Evolutionary conservation across 1,284 basidiomycete genomes (phyloP).

Genomic region (Naganishia cerealis): DNA sequence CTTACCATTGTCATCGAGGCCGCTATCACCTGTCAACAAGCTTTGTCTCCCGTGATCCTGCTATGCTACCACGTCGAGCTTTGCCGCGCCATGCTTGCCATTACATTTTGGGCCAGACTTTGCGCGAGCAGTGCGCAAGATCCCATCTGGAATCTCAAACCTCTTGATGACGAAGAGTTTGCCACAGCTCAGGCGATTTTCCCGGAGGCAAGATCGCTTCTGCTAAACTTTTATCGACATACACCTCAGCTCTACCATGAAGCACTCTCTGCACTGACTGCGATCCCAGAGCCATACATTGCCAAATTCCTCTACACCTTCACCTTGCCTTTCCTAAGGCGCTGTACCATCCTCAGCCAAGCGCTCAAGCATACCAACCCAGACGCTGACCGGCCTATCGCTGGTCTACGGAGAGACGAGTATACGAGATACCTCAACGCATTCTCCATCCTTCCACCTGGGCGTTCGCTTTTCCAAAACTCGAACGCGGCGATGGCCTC

Average conservation of each 20-base stretch:
- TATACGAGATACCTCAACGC: conserved; percentile 75
- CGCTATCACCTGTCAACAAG: conserved; percentile 81
- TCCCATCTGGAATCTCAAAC: conserved; percentile 69
- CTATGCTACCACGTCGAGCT: conserved; percentile 85
- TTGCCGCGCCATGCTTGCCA: conserved; percentile 75
- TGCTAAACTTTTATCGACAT: conserved; percentile 36
- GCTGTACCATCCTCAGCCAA: conserved; percentile 80
- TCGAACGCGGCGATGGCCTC: conserved; percentile 62
- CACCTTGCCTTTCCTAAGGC: conserved; percentile 89
- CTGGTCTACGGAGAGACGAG: conserved; percentile 58
- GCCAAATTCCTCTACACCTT: conserved; percentile 85
- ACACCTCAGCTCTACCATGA: conserved; percentile 38
- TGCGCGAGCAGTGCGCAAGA: conserved; percentile 61
- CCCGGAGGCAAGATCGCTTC: conserved; percentile 64
- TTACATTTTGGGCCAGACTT: conserved; percentile 57
- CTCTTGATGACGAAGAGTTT: conserved; percentile 13
- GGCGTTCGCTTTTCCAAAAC: conserved; percentile 17
- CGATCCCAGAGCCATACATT: conserved; percentile 56
- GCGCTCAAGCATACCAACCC: conserved; percentile 54
- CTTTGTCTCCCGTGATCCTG: conserved; percentile 77
- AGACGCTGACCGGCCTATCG: conserved; percentile 38
- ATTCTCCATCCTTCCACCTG: conserved; percentile 61
- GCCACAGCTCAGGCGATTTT: conserved; percentile 63
- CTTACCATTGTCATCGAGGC: conserved; percentile 82
- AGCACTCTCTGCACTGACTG: conserved; percentile 37